Evolutionary conservation across 495 filamentous ascomycete genomes (phyloP).

Genomic region (Neurospora tetraspora): DNA sequence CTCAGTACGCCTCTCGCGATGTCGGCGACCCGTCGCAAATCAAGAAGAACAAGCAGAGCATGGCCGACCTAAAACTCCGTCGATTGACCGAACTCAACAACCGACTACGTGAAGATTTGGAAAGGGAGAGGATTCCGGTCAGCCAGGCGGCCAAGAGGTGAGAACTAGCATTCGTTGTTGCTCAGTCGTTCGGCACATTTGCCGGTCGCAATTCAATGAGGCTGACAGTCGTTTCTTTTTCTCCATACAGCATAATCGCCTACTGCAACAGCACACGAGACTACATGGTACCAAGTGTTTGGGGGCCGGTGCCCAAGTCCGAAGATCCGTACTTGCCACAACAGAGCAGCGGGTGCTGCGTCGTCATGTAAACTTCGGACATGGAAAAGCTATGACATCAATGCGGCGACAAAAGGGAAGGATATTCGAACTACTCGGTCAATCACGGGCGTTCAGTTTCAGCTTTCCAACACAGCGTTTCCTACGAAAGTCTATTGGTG

Average conservation of each 20-base stretch:
- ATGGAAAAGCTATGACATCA: not conserved
- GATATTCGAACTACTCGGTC: not conserved
- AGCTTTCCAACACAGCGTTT: not conserved
- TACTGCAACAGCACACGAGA: slow-evolving; percentile 96
- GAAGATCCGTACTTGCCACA: slow-evolving; percentile 97
- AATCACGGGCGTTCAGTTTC: not conserved
- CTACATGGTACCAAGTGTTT: slow-evolving; percentile 96
- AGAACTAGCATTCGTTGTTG: slow-evolving; percentile 10
- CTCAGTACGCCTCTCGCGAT: slow-evolving; percentile 46
- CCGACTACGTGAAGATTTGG: slow-evolving; percentile 86
- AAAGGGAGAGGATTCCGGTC: slow-evolving; percentile 87
- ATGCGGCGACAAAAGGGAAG: not conserved
- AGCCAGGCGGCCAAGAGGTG: slow-evolving; percentile 90
- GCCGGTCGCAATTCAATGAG: not conserved
- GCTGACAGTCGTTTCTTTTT: not conserved
- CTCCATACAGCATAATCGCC: slow-evolving; percentile 64
- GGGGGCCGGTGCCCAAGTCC: slow-evolving; percentile 85
- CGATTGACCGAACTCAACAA: slow-evolving; percentile 93
- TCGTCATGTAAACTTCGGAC: slow-evolving; percentile 60
- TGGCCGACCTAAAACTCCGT: slow-evolving; percentile 94
- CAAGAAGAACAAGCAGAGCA: slow-evolving; percentile 97
- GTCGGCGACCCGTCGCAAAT: slow-evolving; percentile 54
- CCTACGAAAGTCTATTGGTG: not conserved
- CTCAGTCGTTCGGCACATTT: not conserved
- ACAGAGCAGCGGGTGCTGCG: slow-evolving; percentile 81